phyloP scores from a whole-genome alignment of 352 stramenopile species.

The Globisporangium paroecandrum region DNA sequence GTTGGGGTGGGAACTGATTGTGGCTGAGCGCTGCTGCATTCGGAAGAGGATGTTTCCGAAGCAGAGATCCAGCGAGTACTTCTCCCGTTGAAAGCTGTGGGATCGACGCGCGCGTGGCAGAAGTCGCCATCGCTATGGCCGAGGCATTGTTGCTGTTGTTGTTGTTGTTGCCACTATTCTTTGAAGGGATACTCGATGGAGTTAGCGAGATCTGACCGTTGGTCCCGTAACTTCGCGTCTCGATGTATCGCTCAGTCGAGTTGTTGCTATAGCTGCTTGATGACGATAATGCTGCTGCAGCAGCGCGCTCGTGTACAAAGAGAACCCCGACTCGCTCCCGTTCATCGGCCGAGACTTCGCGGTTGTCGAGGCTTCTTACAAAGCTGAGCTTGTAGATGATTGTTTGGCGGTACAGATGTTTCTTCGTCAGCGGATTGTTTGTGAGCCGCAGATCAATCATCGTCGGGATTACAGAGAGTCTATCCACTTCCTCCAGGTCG shows the following conservation, averaged over 20 bases:
- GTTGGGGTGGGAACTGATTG: slow-evolving; percentile 17
- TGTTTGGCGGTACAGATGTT: slow-evolving; percentile 77
- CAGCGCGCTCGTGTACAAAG: slow-evolving; percentile 65
- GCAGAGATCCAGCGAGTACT: slow-evolving; percentile 37
- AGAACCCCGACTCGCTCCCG: slow-evolving; percentile 64
- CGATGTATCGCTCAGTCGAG: slow-evolving; percentile 24
- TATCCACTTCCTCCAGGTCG: slow-evolving; percentile 82
- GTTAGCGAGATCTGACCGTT: slow-evolving; percentile 29
- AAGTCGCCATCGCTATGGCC: not conserved
- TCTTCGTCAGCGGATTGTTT: slow-evolving; percentile 80
- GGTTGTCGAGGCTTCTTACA: slow-evolving; percentile 59
- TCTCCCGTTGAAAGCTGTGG: slow-evolving; percentile 35
- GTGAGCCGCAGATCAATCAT: slow-evolving; percentile 57
- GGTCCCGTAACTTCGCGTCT: slow-evolving; percentile 15
- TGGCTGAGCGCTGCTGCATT: slow-evolving; percentile 5
- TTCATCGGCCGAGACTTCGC: slow-evolving; percentile 73
- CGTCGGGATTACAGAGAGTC: slow-evolving; percentile 47
- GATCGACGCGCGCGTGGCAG: not conserved
- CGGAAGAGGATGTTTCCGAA: slow-evolving; percentile 36
- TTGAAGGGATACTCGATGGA: slow-evolving; percentile 45
- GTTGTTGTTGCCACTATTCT: slow-evolving; percentile 15
- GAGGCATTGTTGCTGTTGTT: not conserved
- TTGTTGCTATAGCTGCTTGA: slow-evolving; percentile 11
- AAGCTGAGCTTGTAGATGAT: slow-evolving; percentile 55
- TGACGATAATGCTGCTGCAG: slow-evolving; percentile 18